phyloP scores from a whole-genome alignment of 345 rosid species.

The Eutrema yunnanense region DNA sequence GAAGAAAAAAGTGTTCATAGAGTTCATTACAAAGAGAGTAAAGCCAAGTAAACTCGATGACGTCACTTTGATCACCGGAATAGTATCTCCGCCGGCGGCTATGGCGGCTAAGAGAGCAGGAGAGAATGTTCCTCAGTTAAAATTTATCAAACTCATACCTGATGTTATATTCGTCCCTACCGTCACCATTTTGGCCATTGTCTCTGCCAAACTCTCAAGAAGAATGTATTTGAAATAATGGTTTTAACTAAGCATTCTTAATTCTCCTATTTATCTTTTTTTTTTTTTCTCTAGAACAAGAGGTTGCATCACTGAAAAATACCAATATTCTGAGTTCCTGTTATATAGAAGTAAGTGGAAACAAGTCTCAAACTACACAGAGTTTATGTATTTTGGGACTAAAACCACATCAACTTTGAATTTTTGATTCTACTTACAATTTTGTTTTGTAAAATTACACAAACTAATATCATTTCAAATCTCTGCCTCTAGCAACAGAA shows the following conservation, averaged over 20 bases:
- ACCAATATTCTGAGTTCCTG: too few relatives aligned
- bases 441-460: too few relatives aligned
- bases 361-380: too few relatives aligned
- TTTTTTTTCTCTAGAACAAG: neutral
- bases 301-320: neutral
- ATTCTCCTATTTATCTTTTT: neutral
- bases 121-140: constrained; percentile 69
- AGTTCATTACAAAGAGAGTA: constrained; percentile 39
- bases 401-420: too few relatives aligned
- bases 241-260: neutral
- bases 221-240: constrained; percentile 36
- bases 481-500: too few relatives aligned
- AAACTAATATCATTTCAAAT: too few relatives aligned
- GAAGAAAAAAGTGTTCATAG: constrained; percentile 37
- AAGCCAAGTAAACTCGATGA: constrained; percentile 54
- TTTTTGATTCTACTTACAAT: too few relatives aligned
- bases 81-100: constrained; percentile 72
- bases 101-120: constrained; percentile 87
- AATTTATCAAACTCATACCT: constrained; percentile 54
- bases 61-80: constrained; percentile 48
- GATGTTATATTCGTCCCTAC: constrained; percentile 82
- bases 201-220: constrained; percentile 64
- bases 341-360: too few relatives aligned
- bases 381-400: too few relatives aligned
- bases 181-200: constrained; percentile 47